Evolutionary conservation across 352 stramenopile species (phyloP), one percentile per base, ranked within the genome.

Genomic region (Chrysophaeum taylorii): DNA sequence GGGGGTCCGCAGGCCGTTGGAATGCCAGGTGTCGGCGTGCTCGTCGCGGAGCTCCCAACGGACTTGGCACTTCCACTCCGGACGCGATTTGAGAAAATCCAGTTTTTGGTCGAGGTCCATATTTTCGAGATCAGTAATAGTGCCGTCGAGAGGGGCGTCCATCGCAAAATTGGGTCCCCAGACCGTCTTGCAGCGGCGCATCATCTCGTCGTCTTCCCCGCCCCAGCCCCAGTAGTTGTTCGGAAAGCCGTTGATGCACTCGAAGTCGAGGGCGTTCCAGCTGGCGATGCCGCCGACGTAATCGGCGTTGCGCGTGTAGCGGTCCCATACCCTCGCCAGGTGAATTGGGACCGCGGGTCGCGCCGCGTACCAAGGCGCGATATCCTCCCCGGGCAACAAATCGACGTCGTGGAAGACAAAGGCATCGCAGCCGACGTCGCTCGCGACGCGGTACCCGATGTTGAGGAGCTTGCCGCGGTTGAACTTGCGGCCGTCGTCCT

Each of bases 381-480:
- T 76, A 43, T 93, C 80, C 14, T 86, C 73, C 75, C 88, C 71
- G 15, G 93, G 93, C 29, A 98, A 74, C 57, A 98, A 75, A 76
- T 98, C 93, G 27, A 98, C 93, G 73, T 98, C 93, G 73, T 98
- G 93, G 75, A 97, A 96, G 64, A 97, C 87, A 73, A 95, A 96
- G 16, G 84, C 72, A 62, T 87, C 82, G 70, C 83, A 91, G 62
- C 75, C 75, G 27, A 84, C 71, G 61, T 93, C 82, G 39, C 75
- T 74, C 14, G 91, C 86, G 54, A 94, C 82, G 75, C 95, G 85
- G 76, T 94, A 96, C 43, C 93, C 93, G 71, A 94, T 92, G 75
- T 98, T 98, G 15, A 98, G 82, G 31, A 98, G 79, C 78, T 98
- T 97, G 29, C 93, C 93, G 42, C 92, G 85, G 77, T 98, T 98